A percentile compares a stretch with the other conserved stretches of the same genome.
Evolutionary conservation across 495 filamentous ascomycete genomes (phyloP).

Genomic region (Aspergillus funiculosus): DNA sequence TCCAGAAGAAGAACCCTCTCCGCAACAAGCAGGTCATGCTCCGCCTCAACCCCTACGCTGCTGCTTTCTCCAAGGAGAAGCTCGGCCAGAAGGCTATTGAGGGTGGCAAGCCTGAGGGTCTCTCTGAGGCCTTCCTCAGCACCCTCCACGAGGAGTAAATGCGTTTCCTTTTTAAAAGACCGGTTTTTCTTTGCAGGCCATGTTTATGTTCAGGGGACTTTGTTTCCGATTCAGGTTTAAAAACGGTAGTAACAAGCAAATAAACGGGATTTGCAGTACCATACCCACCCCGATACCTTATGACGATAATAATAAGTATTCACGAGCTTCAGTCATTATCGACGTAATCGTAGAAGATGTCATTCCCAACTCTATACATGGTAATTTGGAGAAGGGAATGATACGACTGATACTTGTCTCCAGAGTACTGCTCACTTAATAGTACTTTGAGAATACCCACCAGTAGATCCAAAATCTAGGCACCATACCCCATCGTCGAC

Average conservation of each 20-base stretch:
- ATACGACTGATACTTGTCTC: too few relatives aligned
- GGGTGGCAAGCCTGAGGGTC: constrained; percentile 46
- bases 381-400: too few relatives aligned
- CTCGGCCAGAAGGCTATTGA: constrained; percentile 59
- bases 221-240: constrained; percentile 16
- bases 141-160: constrained; percentile 52
- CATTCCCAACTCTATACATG: too few relatives aligned
- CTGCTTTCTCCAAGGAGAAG: constrained; percentile 77
- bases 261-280: constrained; percentile 25
- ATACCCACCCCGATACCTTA: too few relatives aligned
- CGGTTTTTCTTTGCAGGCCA: constrained; percentile 19
- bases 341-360: too few relatives aligned
- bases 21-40: constrained; percentile 96
- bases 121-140: constrained; percentile 45
- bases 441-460: too few relatives aligned
- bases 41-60: constrained; percentile 94
- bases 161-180: constrained; percentile 20
- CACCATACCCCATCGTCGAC: too few relatives aligned
- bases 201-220: constrained; percentile 4
- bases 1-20: constrained; percentile 99
- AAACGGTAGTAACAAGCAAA: constrained; percentile 23
- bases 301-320: constrained; percentile 15
- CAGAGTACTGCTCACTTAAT: too few relatives aligned
- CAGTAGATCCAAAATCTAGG: too few relatives aligned
- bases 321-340: constrained; percentile 3